A percentile compares a stretch with the other conserved stretches of the same genome.
Conservation (phyloP, 306 rosid species). For the Glycyrrhiza uralensis region DNA sequence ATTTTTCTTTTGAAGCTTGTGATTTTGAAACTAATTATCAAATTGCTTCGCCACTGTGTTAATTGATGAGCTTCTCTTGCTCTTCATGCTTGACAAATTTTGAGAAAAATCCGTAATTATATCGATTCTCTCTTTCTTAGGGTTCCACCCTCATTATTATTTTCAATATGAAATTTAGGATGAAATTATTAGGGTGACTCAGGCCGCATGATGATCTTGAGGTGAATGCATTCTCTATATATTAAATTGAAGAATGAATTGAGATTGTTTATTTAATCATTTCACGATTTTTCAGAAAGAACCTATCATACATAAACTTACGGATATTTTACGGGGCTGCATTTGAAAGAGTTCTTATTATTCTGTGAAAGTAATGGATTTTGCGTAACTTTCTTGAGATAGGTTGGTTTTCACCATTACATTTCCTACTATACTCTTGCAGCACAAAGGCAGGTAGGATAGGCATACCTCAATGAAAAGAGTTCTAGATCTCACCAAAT, state of each 20-base stretch:
- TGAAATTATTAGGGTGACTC: conserved; percentile 78
- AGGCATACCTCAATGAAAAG: no score
- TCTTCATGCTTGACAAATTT: no score
- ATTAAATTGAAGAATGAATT: conserved; percentile 2
- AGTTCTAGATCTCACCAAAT: conserved; percentile 94
- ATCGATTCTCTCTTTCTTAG: no score
- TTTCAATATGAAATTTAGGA: conserved; percentile 89
- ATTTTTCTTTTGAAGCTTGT: no score
- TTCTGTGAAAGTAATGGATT: conserved; percentile 68
- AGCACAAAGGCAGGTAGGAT: conserved; percentile 94
- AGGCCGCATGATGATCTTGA: conserved; percentile 90
- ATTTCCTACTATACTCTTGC: conserved; percentile 34
- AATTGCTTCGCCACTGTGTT: no score
- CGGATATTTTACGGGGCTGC: conserved; percentile 72
- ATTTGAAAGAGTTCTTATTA: conserved; percentile 75
- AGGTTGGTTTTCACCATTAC: conserved; percentile 15
- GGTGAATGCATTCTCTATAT: conserved; percentile 38
- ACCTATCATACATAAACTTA: conserved; percentile 67
- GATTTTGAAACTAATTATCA: no score
- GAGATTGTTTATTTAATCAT: not conserved
- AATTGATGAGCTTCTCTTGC: no score
- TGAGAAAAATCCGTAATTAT: no score
- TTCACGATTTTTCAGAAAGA: conserved; percentile 59
- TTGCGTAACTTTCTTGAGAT: conserved; percentile 9
- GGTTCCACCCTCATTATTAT: no score